Evolutionary conservation across 305 asterid species (phyloP), one percentile per base, ranked within the genome.

Genomic region (Coffea humblotiana): DNA sequence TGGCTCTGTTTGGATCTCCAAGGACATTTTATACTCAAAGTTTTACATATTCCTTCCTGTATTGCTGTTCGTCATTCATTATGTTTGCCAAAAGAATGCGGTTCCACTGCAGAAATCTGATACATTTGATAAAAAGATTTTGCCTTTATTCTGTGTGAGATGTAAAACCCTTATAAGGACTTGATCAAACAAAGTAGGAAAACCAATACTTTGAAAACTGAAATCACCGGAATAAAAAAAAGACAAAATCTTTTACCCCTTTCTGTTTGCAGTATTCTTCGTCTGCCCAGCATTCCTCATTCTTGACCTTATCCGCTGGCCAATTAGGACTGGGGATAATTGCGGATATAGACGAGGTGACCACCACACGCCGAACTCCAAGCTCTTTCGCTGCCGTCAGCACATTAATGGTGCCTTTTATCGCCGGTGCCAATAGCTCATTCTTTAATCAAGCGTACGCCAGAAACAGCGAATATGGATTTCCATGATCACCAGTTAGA

Each of bases 201-300:
- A 23, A 75, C 61, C 52, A 48, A 21, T 16, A 25, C 40, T 19
- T 32, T 32, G 32, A 32, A 32, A 32, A 32, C 32, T 32, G 32
- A 32, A 32, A 32, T 32, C 32, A 32, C 32, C 32, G 2, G 32
- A 14, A 43, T 16, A 63, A n/a, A 23, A 51, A 27, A 4, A n/a
- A n/a, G 67, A 6, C 2, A n/a, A 48, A 75, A 11, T 12, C 51
- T 3, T 68, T 79, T 87, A 95, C 99, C 97, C 86, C 97, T 8
- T 93, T 91, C 71, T 78, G 83, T 84, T 77, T 90, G 95, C 97
- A 92, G 86, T 90, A 95, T 64, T 95, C 97, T 76, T 83, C 92
- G 79, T 93, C 97, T 32, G 93, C 25, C 98, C 98, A 95, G 92
- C 99, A 93, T 56, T 95, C 93, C 86, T 95, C 99, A 70, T 87